These are phyloP conservation scores for Umbelopsis sp. DNA, from an alignment of 371 early-diverging fungal genomes.

Conservation along the genomic window DNA sequence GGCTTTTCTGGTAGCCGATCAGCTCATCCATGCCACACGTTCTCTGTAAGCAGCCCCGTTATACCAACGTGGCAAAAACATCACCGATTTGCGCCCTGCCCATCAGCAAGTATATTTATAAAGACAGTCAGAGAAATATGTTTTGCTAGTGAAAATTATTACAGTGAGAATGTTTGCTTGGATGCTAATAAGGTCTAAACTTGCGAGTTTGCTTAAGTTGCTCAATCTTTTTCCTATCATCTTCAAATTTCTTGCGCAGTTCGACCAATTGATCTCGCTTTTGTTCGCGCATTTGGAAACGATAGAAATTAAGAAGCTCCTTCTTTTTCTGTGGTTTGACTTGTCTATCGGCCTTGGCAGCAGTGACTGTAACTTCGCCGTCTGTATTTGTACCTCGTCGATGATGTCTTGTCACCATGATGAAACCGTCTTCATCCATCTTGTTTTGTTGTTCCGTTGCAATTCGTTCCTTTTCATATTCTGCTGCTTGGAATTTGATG, in stretches of 20 bases:
- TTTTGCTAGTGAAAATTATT: constrained; percentile 3
- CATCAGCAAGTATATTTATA: not conserved
- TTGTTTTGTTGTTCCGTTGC: constrained; percentile 67
- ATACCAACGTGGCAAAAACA: constrained; percentile 1
- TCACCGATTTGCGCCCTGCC: not conserved
- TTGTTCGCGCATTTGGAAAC: constrained; percentile 92
- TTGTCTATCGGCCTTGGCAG: constrained; percentile 43
- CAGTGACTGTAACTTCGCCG: constrained; percentile 61
- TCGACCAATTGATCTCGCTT: constrained; percentile 86
- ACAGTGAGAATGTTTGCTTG: not conserved
- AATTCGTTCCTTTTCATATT: constrained; percentile 71
- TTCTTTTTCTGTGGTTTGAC: constrained; percentile 67
- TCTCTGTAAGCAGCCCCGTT: not conserved
- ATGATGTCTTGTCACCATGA: constrained; percentile 77
- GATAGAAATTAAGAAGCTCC: constrained; percentile 86
- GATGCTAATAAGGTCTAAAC: constrained; percentile 87
- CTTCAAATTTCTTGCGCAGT: constrained; percentile 88
- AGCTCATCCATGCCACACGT: not conserved
- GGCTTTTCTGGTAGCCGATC: not conserved
- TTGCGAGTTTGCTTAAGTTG: constrained; percentile 77
- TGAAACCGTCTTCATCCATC: constrained; percentile 96
- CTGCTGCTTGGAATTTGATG: constrained; percentile 80
- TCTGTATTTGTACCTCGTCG: constrained; percentile 61
- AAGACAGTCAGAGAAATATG: not conserved
- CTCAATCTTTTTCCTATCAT: constrained; percentile 87